Evolutionary conservation across 2,329 filamentous ascomycete species (phyloP).

Genomic region (Sclerotinia subarctica): DNA sequence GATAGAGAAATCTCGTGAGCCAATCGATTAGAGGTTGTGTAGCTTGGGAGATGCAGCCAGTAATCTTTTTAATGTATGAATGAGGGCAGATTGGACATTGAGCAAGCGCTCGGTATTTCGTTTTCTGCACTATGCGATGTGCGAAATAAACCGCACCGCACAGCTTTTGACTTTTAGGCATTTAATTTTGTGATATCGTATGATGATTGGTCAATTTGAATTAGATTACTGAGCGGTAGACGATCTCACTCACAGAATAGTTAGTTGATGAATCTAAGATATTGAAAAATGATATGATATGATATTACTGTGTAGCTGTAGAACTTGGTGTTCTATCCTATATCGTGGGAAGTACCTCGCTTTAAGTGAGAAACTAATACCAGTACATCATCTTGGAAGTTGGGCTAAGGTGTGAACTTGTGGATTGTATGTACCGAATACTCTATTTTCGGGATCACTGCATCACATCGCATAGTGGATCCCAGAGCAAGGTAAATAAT

Average conservation of each 20-base stretch:
- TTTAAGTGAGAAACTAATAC: not conserved
- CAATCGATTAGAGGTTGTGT: not conserved
- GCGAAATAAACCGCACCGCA: too few relatives aligned
- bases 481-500: not conserved
- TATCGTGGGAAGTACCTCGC: not conserved
- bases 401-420: not conserved
- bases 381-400: not conserved
- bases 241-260: not conserved
- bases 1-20: not conserved
- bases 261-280: not conserved
- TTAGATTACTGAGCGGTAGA: too few relatives aligned
- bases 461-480: conserved; percentile 9
- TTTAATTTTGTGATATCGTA: too few relatives aligned
- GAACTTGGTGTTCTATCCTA: too few relatives aligned
- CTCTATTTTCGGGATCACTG: conserved; percentile 18
- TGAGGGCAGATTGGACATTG: not conserved
- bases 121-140: not conserved
- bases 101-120: conserved; percentile 6
- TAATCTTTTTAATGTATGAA: not conserved
- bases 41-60: not conserved
- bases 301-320: not conserved
- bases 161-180: too few relatives aligned
- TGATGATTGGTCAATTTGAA: too few relatives aligned
- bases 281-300: not conserved
- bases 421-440: conserved; percentile 7